Conservation (phyloP, 108 stramenopile species). For the Schizochytrium sp. region DNA sequence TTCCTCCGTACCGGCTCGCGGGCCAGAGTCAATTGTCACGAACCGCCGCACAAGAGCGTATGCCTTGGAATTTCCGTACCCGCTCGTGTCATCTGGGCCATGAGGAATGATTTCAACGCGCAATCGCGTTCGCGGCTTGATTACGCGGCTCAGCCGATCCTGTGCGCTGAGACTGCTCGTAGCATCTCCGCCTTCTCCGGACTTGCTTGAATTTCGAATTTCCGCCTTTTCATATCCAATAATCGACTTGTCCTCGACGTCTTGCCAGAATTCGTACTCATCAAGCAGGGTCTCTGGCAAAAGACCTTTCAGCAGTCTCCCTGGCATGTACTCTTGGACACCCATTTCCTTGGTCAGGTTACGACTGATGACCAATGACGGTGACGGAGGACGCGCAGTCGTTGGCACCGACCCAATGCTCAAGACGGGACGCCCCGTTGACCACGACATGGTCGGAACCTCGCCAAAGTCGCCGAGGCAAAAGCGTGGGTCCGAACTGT, state of each 20-base stretch:
- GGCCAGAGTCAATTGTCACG: neutral
- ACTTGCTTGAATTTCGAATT: neutral
- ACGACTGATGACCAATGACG: conserved; percentile 72
- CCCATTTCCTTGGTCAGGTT: conserved; percentile 71
- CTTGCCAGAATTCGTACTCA: conserved; percentile 90
- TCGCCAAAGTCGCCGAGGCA: conserved; percentile 79
- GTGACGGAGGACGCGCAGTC: conserved; percentile 62
- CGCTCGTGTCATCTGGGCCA: conserved; percentile 8
- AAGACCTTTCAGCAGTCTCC: conserved; percentile 75
- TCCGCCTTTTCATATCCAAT: conserved; percentile 51
- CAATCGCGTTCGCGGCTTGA: neutral
- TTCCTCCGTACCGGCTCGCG: neutral
- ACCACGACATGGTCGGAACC: conserved; percentile 77
- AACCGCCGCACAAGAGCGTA: neutral
- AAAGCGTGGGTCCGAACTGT: conserved; percentile 75
- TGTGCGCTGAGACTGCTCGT: neutral
- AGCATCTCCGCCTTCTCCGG: conserved; percentile 45
- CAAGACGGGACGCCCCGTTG: conserved; percentile 68
- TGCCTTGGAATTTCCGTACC: neutral
- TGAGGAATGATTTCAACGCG: neutral
- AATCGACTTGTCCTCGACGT: conserved; percentile 74
- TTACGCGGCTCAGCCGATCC: neutral
- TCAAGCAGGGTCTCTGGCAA: conserved; percentile 83
- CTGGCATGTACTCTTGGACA: conserved; percentile 70
- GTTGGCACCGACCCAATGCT: conserved; percentile 72